Evolutionary conservation across 2,329 filamentous ascomycete species (phyloP).

Genomic region (Leptosphaerulina australis): DNA sequence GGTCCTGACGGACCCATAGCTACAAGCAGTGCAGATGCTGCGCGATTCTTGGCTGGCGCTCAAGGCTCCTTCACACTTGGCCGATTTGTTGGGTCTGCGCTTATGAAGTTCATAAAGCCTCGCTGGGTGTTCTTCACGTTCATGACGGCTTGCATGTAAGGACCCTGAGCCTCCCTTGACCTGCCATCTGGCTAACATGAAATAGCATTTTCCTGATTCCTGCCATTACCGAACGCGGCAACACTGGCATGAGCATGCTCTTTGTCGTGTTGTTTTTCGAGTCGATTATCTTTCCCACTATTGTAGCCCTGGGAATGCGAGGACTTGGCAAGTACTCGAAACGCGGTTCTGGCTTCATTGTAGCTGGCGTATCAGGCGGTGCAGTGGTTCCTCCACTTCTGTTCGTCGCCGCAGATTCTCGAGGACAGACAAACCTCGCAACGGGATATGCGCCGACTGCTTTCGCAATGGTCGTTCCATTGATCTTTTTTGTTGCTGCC

Average conservation of each 20-base stretch:
- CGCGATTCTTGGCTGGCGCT: constrained; percentile 74
- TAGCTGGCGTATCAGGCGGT: constrained; percentile 74
- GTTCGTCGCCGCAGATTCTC: constrained; percentile 68
- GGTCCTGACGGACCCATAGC: constrained; percentile 5
- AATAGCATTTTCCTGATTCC: constrained; percentile 62
- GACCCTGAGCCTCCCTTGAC: constrained; percentile 70
- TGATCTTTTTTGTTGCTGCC: constrained; percentile 58
- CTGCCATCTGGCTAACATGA: constrained; percentile 66
- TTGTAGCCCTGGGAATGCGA: constrained; percentile 78
- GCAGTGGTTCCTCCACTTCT: constrained; percentile 74
- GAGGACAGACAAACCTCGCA: constrained; percentile 47
- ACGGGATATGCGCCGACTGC: constrained; percentile 55
- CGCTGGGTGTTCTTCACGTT: constrained; percentile 75
- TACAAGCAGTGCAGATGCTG: constrained; percentile 59
- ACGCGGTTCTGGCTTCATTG: constrained; percentile 74
- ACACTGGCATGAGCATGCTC: constrained; percentile 65
- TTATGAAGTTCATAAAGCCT: constrained; percentile 71
- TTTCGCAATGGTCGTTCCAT: constrained; percentile 69
- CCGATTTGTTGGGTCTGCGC: constrained; percentile 68
- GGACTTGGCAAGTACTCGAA: constrained; percentile 79
- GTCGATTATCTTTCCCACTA: constrained; percentile 80
- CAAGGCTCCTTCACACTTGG: constrained; percentile 75
- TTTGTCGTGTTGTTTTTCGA: constrained; percentile 80
- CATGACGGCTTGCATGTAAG: constrained; percentile 61
- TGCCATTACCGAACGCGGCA: constrained; percentile 59